Conservation (phyloP, 2,329 filamentous ascomycete genomes). For the Arthrobotrys iridis region DNA sequence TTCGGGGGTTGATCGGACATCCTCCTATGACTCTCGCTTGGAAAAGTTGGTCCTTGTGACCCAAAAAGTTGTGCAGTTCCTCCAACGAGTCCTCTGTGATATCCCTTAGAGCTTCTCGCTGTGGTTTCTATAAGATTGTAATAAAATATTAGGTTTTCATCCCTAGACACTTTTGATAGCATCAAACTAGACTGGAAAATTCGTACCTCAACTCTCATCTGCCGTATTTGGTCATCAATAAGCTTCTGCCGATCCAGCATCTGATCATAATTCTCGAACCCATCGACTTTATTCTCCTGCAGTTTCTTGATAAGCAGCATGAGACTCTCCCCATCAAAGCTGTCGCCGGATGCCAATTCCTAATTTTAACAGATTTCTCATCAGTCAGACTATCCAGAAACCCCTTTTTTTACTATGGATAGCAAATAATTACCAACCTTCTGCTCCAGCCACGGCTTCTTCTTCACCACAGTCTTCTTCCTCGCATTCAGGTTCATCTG, state of each 20-base stretch:
- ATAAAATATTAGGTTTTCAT: not conserved
- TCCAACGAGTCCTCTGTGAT: slow-evolving; percentile 20
- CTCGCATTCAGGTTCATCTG: slow-evolving; percentile 2
- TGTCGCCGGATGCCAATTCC: slow-evolving; percentile 11
- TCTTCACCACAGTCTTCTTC: not conserved
- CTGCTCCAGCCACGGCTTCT: slow-evolving; percentile 34
- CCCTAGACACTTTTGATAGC: no score
- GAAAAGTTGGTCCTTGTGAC: not conserved
- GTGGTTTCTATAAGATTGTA: slow-evolving; percentile 18
- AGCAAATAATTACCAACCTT: slow-evolving; percentile 11
- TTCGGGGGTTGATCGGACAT: slow-evolving; percentile 48
- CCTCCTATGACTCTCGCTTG: slow-evolving; percentile 31
- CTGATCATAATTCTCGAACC: slow-evolving; percentile 43
- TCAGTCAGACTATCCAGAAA: not conserved
- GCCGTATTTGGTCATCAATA: slow-evolving; percentile 26
- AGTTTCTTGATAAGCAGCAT: slow-evolving; percentile 36
- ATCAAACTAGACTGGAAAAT: no score
- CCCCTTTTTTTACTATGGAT: not conserved
- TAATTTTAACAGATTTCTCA: not conserved
- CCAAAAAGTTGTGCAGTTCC: slow-evolving; percentile 30
- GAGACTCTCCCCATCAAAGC: slow-evolving; percentile 30
- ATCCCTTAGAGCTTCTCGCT: slow-evolving; percentile 23
- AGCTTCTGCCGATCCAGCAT: slow-evolving; percentile 40
- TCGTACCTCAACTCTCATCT: not conserved
- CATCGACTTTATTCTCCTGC: slow-evolving; percentile 42